Base-by-base conservation (phyloP, 164 flowering plant species). In the Dillenia turbinata region DNA sequence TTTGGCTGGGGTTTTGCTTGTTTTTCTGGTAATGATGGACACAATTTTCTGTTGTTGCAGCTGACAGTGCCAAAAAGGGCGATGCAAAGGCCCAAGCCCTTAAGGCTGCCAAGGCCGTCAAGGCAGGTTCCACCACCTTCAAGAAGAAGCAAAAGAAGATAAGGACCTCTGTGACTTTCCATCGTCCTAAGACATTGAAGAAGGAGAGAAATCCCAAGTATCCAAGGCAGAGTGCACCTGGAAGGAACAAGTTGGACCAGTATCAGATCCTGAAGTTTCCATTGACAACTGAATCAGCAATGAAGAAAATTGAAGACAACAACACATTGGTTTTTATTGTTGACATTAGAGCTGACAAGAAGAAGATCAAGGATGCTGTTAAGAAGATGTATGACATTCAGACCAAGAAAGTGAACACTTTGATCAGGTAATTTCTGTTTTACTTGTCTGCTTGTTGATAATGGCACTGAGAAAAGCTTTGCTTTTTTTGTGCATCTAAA, bases 241-340 rank as follows among this genome's bases (percentile, higher is more conserved):
- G 81, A 13, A 79, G 85, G 62, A 81, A 79, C 65, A 83, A 83
- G 79, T 74, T 85, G 66, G 87, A 82, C 65, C 87, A 86, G 5
- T 84, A 84, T 62, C 84, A 79, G 71, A 78, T 84, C 16, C 81
- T 86, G 40, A 84, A 86, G 49, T 81, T 73, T 64, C 89, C 92
- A 0, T 71, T 84, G 9, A 84, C 87, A 0, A 85, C 88, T 9
- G 88, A 85, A 64, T 81, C 88, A 55, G 88, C 90, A 24, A 85
- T 83, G 90, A 85, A 85, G 77, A 83, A 85, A 75, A 85, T 85
- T 52, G 90, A 83, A 67, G 90, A 85, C 69, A 85, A 85, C 73
- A 85, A 85, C 63, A 85, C 90, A n/a, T 64, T 85, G 60, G 87
- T 85, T 45, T 85, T 85, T 76, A 83, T 85, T 72, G 90, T 85